Percentiles rank a stretch among this genome's conserved stretches.
These are phyloP conservation scores for Quercus mongolica DNA, from an alignment of 306 rosid genomes.

Conservation along the genomic window DNA sequence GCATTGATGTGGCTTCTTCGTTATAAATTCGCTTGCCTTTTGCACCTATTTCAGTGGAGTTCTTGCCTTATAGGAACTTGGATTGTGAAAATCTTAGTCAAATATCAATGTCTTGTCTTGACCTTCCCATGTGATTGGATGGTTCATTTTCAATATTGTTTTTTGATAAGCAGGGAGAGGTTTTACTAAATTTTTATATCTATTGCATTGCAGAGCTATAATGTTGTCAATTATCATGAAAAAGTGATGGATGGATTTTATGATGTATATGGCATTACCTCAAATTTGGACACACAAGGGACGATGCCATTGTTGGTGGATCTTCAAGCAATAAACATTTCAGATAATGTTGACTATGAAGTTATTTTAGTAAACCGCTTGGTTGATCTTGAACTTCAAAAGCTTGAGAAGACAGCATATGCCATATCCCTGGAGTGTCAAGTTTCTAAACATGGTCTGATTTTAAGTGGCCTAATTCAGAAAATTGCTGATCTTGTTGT, in stretches of 20 bases:
- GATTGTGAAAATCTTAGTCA: background rate
- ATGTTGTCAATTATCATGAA: conserved; percentile 77
- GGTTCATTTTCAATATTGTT: background rate
- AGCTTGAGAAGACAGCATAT: conserved; percentile 64
- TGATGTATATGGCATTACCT: conserved; percentile 69
- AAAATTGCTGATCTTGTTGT: conserved; percentile 89
- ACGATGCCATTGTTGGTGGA: conserved; percentile 90
- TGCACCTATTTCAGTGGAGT: background rate
- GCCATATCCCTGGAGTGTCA: conserved; percentile 43
- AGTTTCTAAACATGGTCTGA: conserved; percentile 55
- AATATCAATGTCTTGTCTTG: background rate
- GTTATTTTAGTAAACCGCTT: conserved; percentile 75
- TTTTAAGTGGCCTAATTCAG: conserved; percentile 76
- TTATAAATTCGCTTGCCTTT: background rate
- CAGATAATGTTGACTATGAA: conserved; percentile 67
- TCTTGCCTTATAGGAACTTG: background rate
- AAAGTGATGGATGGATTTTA: conserved; percentile 95
- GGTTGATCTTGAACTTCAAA: conserved; percentile 65
- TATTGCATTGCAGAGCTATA: conserved; percentile 71
- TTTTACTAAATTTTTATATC: conserved; percentile 26
- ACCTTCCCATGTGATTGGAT: background rate
- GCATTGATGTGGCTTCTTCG: background rate
- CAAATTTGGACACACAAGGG: conserved; percentile 65
- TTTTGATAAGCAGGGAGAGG: background rate
- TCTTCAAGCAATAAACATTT: conserved; percentile 54